Evolutionary conservation across 2,329 filamentous ascomycete species (phyloP), one percentile per base, ranked within the genome.

Genomic region (Fusarium brachygibbosum): DNA sequence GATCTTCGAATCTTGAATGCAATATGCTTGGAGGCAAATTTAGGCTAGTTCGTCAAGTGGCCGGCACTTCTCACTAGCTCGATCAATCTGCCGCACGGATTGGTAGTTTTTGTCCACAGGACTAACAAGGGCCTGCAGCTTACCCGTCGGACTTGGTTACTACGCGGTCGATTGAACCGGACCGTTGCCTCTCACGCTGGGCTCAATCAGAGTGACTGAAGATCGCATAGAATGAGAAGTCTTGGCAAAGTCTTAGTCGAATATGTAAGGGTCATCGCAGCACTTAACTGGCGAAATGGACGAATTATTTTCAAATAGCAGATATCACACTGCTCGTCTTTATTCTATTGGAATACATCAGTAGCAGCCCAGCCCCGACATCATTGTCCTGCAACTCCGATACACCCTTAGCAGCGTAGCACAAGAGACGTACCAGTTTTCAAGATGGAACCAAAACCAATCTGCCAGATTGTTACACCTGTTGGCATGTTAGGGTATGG

Each of bases 401-500:
- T 9, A 11, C 6, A 25, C 25, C 16, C 19, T 16, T 10, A 23
- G 10, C 21, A 23, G 21, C 38, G 13, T 23, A 8, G 11, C 19
- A 23, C 8, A 11, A 23, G n/a, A 25, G 21, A 11, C 10, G 21
- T 23, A 25, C 16, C 10, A 12, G 13, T 25, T 13, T 11, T 31
- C 2, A 28, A 0, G 0, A 14, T 37, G 44, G 32, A 45, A 3
- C 7, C 12, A 1, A 49, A 49, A 13, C 51, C 61, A 4, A 58
- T 63, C 11, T 63, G 61, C 5, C 61, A 64, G 12, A 83, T 85
- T 42, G 67, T 85, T 4, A 82, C 84, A 0, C 83, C 83, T 0
- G 79, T 84, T 16, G 83, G 81, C 31, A 85, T 84, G 82, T 72
- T 86, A 10, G 83, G 84, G 7, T 86, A 84, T 59, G 84, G 84